Evolutionary conservation across 2,329 filamentous ascomycete genomes (phyloP).

Genomic region (Cladosporium austrohemisphaericum): DNA sequence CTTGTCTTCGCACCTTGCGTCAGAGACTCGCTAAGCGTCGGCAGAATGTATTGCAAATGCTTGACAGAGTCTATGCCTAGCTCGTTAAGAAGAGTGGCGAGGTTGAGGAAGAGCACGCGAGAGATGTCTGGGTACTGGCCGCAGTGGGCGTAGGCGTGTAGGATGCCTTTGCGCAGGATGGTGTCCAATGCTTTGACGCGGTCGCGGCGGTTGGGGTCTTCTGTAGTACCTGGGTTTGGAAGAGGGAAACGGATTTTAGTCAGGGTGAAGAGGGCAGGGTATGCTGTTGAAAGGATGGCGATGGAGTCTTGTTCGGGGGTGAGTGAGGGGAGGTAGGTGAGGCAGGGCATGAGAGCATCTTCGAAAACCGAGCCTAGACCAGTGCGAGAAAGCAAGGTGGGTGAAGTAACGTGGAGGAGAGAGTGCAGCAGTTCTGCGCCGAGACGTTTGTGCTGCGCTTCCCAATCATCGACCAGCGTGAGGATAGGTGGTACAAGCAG

Average conservation of each 20-base stretch:
- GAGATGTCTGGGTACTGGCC: conserved; percentile 57
- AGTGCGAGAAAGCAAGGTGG: conserved; percentile 54
- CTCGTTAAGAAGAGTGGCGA: conserved; percentile 48
- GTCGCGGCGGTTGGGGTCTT: conserved; percentile 33
- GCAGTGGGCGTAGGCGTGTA: conserved; percentile 52
- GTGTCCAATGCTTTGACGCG: conserved; percentile 41
- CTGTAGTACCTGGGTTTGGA: conserved; percentile 2
- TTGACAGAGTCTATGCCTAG: conserved; percentile 63
- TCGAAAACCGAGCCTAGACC: conserved; percentile 67
- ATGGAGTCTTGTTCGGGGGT: conserved; percentile 71
- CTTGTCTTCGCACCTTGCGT: conserved; percentile 64
- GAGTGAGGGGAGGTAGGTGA: conserved; percentile 72
- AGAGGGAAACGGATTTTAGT: conserved; percentile 40
- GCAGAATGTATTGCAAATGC: conserved; percentile 66
- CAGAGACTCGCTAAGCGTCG: conserved; percentile 62
- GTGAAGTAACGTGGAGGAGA: conserved; percentile 56
- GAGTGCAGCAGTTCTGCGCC: conserved; percentile 54
- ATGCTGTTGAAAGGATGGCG: conserved; percentile 60
- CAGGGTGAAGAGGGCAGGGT: conserved; percentile 62
- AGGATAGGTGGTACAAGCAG: conserved; percentile 67
- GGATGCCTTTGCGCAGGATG: conserved; percentile 41
- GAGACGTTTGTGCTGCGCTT: conserved; percentile 49
- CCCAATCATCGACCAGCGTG: conserved; percentile 62
- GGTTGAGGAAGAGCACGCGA: conserved; percentile 52
- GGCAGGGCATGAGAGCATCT: conserved; percentile 64